A percentile compares a stretch with the other conserved stretches of the same genome.
Evolutionary conservation across 805 yeast genomes (phyloP).

Genomic region (Wickerhamiella musiphila): DNA sequence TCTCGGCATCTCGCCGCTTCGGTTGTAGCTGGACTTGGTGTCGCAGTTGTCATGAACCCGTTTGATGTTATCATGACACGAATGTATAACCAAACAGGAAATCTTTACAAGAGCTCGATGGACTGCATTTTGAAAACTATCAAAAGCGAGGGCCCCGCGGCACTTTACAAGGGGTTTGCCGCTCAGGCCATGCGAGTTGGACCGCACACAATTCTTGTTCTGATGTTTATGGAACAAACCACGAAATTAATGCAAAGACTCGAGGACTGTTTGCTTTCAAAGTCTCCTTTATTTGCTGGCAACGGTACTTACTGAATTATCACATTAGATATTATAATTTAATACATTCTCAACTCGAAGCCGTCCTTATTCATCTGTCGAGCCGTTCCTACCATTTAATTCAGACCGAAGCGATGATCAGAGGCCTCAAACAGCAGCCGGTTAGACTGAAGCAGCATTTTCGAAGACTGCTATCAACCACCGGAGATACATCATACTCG

Average conservation of each 20-base stretch:
- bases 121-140: constrained; percentile 83
- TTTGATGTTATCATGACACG: constrained; percentile 92
- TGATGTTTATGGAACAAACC: constrained; percentile 92
- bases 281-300: too few species aligned
- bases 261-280: too few species aligned
- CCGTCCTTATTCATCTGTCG: too few species aligned
- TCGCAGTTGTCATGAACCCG: constrained; percentile 90
- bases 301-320: too few species aligned
- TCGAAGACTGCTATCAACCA: too few species aligned
- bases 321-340: too few species aligned
- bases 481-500: too few species aligned
- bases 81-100: constrained; percentile 85
- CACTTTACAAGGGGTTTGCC: constrained; percentile 86
- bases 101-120: constrained; percentile 66
- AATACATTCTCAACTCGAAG: too few species aligned
- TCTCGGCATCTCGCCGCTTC: constrained; percentile 9
- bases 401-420: too few species aligned
- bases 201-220: constrained; percentile 76
- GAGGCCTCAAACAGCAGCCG: too few species aligned
- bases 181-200: constrained; percentile 87
- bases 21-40: constrained; percentile 70
- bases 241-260: constrained; percentile 39
- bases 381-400: too few species aligned
- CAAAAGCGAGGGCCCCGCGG: constrained; percentile 63
- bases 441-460: too few species aligned